A percentile compares a stretch with the other conserved stretches of the same genome.
Conservation (phyloP, 106 monocot genomes). For the Agapanthus africanus region DNA sequence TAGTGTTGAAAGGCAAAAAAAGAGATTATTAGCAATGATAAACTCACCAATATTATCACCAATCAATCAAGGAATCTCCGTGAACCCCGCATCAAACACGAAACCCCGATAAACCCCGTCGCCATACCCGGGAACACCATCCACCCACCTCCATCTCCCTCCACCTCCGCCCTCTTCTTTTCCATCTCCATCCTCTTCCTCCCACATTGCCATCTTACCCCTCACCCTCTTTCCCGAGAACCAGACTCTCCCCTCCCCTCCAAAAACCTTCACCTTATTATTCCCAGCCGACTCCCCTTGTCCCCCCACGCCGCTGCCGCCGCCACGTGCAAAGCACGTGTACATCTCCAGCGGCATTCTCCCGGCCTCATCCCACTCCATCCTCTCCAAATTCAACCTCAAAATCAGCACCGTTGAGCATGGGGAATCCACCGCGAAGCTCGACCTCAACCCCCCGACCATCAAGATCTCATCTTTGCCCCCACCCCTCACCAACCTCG, state of each 20-base stretch:
- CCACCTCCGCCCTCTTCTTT: constrained; percentile 19
- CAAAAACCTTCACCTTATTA: constrained; percentile 97
- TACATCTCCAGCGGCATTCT: constrained; percentile 92
- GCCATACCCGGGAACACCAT: constrained; percentile 63
- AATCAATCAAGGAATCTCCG: constrained; percentile 21
- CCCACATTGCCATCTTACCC: constrained; percentile 91
- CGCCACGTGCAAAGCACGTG: constrained; percentile 57
- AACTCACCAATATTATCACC: too few relatives aligned
- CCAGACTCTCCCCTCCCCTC: constrained; percentile 92
- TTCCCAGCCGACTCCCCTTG: too few relatives aligned
- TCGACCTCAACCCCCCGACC: constrained; percentile 78
- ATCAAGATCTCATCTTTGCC: constrained; percentile 56
- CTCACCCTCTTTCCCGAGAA: constrained; percentile 86
- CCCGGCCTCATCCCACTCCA: constrained; percentile 96
- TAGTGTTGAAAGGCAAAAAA: too few relatives aligned
- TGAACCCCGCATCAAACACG: constrained; percentile 58
- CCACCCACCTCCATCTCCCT: constrained; percentile 93
- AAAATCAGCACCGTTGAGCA: constrained; percentile 93
- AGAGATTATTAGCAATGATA: too few relatives aligned
- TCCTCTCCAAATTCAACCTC: constrained; percentile 53
- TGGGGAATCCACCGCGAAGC: constrained; percentile 69
- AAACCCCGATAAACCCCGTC: constrained; percentile 86
- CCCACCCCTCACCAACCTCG: constrained; percentile 57
- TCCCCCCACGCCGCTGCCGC: too few relatives aligned
- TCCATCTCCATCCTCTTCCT: constrained; percentile 43